Evolutionary conservation across 768 basidiomycete genomes (phyloP).

Genomic region (Asterophora parasitica): DNA sequence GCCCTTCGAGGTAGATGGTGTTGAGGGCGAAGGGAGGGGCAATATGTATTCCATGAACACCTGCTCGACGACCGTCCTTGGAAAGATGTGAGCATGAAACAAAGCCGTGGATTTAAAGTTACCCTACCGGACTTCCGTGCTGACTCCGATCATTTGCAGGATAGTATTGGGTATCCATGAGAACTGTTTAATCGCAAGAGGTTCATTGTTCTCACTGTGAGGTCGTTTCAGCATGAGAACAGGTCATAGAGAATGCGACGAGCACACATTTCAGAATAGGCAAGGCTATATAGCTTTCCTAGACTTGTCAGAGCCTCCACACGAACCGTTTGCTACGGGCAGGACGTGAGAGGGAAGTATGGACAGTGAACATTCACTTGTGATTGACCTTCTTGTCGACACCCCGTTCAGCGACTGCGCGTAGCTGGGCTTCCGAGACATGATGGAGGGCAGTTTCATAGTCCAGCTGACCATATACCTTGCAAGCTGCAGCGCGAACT

Average conservation of each 20-base stretch:
- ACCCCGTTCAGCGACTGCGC: slow-evolving; percentile 62
- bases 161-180: slow-evolving; percentile 88
- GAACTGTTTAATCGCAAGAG: slow-evolving; percentile 71
- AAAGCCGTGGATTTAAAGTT: not conserved
- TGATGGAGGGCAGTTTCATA: slow-evolving; percentile 89
- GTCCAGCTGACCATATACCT: slow-evolving; percentile 75
- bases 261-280: slow-evolving; percentile 89
- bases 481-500: slow-evolving; percentile 82
- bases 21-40: slow-evolving; percentile 58
- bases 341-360: not conserved
- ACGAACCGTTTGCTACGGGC: slow-evolving; percentile 52
- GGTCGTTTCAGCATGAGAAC: slow-evolving; percentile 3
- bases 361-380: not conserved
- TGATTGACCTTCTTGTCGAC: slow-evolving; percentile 77
- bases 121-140: slow-evolving; percentile 52
- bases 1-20: slow-evolving; percentile 40
- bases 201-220: slow-evolving; percentile 73
- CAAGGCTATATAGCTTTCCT: slow-evolving; percentile 73
- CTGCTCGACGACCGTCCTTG: slow-evolving; percentile 58
- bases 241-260: not conserved
- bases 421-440: slow-evolving; percentile 59
- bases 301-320: slow-evolving; percentile 72
- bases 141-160: slow-evolving; percentile 48
- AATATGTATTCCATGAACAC: slow-evolving; percentile 73
- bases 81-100: not conserved